Base-by-base conservation (phyloP, 1,139 yeast genomes). In the Yamadazyma diospyri region DNA sequence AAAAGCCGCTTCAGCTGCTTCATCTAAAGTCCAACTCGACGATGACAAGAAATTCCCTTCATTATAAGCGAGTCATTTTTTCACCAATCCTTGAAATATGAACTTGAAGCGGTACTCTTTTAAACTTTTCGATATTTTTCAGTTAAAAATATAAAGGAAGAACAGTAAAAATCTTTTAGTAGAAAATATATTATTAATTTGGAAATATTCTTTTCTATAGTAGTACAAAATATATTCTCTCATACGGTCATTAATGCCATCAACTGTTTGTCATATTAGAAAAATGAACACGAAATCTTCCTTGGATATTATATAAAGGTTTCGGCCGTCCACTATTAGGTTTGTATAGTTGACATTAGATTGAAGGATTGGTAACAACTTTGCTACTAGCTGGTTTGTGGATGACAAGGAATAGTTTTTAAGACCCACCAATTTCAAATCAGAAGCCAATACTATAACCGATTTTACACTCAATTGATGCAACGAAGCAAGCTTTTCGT, bases 31-130 rank as follows among this genome's bases (percentile, higher is more conserved):
- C 41, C 53, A 57, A 51, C 68, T 70, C 42, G 67, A 64, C 50
- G 67, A 70, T 61, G 80, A 76, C 58, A 64, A 68, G 56, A 74
- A 76, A 71, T 76, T 78, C 74, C 84, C 85, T 57, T 70, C 83
- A 53, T 74, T 70, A 41, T 59, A 57, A 54, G 46, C 29, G 6
- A 9, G 18, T 7, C 11, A 7, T 22, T 12, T 23, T 16, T 24
- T 16, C 16, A 21, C 14, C 6, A 18, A 18, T 18, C 8, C 9
- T 18, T 18, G 20, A 18, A 26, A 26, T 18, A 17, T 6, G 15
- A 11, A 27, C 25, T 21, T 27, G 8, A 5, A 18, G 15, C 10
- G 20, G 18, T 18, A 10, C 18, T 4, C 9, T 17, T 20, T 27
- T 27, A 27, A 27, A 29, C 32, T 29, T 29, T 29, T 23, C 17